These are phyloP conservation scores for Coniochaeta hoffmannii DNA, from an alignment of 2,329 filamentous ascomycete genomes.

Conservation along the genomic window DNA sequence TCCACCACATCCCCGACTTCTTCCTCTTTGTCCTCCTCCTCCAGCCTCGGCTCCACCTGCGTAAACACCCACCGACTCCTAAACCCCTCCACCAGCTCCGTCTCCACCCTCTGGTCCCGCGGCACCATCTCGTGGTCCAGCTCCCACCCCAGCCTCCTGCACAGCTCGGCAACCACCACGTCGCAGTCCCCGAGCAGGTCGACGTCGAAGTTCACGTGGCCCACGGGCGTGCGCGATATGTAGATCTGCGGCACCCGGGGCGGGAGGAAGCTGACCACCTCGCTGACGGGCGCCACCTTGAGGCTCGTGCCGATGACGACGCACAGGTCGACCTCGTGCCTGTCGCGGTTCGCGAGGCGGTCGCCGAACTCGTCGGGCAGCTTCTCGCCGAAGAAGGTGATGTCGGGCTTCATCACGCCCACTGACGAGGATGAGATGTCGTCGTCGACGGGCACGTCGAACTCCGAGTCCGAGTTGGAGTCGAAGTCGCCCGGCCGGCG, in stretches of 20 bases:
- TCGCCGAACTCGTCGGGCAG: constrained; percentile 78
- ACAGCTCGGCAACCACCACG: constrained; percentile 79
- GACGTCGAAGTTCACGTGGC: constrained; percentile 91
- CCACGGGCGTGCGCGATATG: constrained; percentile 76
- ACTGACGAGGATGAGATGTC: constrained; percentile 38
- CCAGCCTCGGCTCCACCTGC: neutral
- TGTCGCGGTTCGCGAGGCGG: constrained; percentile 75
- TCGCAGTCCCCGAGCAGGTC: constrained; percentile 95
- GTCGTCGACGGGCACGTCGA: constrained; percentile 39
- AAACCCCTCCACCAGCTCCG: constrained; percentile 41
- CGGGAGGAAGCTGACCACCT: constrained; percentile 77
- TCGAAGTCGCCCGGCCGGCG: constrained; percentile 31
- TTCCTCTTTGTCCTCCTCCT: neutral
- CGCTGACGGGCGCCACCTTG: constrained; percentile 90
- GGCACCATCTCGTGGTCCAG: constrained; percentile 78
- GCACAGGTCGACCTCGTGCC: constrained; percentile 74
- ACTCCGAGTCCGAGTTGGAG: constrained; percentile 37
- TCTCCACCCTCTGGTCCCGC: constrained; percentile 52
- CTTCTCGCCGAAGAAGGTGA: constrained; percentile 93
- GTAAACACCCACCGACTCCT: constrained; percentile 36
- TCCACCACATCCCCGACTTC: neutral
- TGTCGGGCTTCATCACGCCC: constrained; percentile 93
- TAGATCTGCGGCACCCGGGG: constrained; percentile 82
- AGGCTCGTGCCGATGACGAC: constrained; percentile 94
- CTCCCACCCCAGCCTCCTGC: constrained; percentile 72